Percentiles rank a stretch among this genome's conserved stretches.
Evolutionary conservation across 768 basidiomycete genomes (phyloP).

Genomic region (Clathrus columnatus): DNA sequence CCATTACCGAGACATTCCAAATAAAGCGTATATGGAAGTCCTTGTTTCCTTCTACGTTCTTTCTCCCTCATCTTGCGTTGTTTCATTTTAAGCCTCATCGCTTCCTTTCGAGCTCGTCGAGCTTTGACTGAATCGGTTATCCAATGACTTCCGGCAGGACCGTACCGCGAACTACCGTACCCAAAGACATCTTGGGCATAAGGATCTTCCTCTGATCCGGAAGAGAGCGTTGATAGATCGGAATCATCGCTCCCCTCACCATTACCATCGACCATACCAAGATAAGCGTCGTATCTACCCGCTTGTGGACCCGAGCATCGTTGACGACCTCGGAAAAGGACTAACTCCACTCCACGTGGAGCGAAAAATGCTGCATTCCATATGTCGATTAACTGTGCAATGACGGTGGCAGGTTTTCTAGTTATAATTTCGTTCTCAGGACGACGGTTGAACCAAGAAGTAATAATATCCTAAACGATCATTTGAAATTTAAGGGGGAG

Average conservation of each 20-base stretch:
- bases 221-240: slow-evolving; percentile 28
- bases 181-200: slow-evolving; percentile 25
- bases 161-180: slow-evolving; percentile 33
- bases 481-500: background rate
- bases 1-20: slow-evolving; percentile 37
- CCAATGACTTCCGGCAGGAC: slow-evolving; percentile 27
- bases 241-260: slow-evolving; percentile 17
- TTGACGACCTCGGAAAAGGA: slow-evolving; percentile 74
- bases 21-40: slow-evolving; percentile 44
- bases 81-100: background rate
- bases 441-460: slow-evolving; percentile 69
- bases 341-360: slow-evolving; percentile 64
- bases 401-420: slow-evolving; percentile 47
- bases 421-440: slow-evolving; percentile 28
- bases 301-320: slow-evolving; percentile 58
- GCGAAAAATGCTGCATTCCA: slow-evolving; percentile 78
- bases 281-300: slow-evolving; percentile 46
- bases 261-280: slow-evolving; percentile 39
- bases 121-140: slow-evolving; percentile 40
- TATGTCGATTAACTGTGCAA: slow-evolving; percentile 64
- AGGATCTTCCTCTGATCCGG: slow-evolving; percentile 21
- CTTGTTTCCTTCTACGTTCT: background rate
- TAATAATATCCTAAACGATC: slow-evolving; percentile 49
- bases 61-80: slow-evolving; percentile 15
- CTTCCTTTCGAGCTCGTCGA: slow-evolving; percentile 37